These are phyloP conservation scores for Dendrobium huoshanense DNA, from an alignment of 106 monocot species.

Conservation along the genomic window DNA sequence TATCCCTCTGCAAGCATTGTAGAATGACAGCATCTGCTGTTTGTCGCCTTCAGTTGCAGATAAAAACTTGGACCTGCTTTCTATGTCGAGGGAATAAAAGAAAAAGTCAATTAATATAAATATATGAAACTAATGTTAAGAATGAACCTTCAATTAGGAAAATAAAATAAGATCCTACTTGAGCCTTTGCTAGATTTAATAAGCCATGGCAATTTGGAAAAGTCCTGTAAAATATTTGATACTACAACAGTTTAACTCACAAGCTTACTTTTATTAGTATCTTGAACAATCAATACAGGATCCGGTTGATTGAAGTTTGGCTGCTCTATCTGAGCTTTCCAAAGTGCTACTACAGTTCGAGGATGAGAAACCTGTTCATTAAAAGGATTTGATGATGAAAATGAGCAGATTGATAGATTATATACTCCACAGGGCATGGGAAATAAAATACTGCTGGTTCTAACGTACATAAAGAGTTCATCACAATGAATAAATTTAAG, in stretches of 20 bases:
- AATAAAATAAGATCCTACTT: too few relatives aligned
- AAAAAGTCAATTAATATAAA: not conserved
- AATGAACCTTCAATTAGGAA: not conserved
- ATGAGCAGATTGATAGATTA: not conserved
- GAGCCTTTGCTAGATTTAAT: too few relatives aligned
- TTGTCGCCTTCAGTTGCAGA: conserved; percentile 83
- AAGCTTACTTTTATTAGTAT: conserved; percentile 58
- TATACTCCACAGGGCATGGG: too few relatives aligned
- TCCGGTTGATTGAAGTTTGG: conserved; percentile 60
- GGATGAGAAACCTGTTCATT: conserved; percentile 51
- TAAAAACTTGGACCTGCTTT: conserved; percentile 51
- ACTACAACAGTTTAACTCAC: not conserved
- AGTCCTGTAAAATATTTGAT: not conserved
- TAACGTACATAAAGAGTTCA: too few relatives aligned
- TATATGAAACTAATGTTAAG: too few relatives aligned
- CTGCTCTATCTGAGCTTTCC: conserved; percentile 63
- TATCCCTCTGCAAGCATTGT: conserved; percentile 72
- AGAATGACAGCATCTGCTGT: conserved; percentile 60
- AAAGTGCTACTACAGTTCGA: conserved; percentile 42
- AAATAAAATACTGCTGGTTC: too few relatives aligned
- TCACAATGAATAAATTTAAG: too few relatives aligned
- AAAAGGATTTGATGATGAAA: not conserved
- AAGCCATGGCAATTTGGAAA: not conserved
- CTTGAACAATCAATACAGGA: conserved; percentile 58
- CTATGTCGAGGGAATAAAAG: conserved; percentile 24